These are phyloP conservation scores for Lactarius deliciosus DNA, from an alignment of 768 basidiomycete genomes.

Conservation along the genomic window DNA sequence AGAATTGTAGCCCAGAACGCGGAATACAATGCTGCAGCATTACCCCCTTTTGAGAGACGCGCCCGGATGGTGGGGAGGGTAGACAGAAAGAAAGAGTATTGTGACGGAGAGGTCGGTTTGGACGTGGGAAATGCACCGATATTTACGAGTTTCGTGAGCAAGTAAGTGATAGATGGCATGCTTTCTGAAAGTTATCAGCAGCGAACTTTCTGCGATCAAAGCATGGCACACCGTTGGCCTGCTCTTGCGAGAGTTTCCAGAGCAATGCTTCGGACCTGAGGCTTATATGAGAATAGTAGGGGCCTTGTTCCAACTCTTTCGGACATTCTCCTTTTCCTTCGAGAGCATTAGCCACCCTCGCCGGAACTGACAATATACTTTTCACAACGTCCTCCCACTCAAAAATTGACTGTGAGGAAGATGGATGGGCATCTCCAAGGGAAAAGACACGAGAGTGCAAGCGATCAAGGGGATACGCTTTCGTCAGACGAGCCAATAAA, in stretches of 20 bases:
- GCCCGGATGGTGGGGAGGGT: constrained; percentile 50
- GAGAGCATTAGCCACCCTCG: constrained; percentile 74
- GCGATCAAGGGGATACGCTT: constrained; percentile 67
- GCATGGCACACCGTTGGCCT: constrained; percentile 43
- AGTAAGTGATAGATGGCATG: constrained; percentile 47
- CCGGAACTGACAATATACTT: constrained; percentile 62
- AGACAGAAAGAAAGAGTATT: constrained; percentile 67
- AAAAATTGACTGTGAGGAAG: constrained; percentile 35
- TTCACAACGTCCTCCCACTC: constrained; percentile 79
- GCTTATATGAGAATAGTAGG: constrained; percentile 56
- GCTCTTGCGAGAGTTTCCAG: constrained; percentile 41
- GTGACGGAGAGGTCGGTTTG: constrained; percentile 51
- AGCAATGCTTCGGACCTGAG: constrained; percentile 54
- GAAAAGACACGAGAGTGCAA: constrained; percentile 55
- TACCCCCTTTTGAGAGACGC: constrained; percentile 36
- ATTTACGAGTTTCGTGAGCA: constrained; percentile 66
- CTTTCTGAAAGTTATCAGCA: constrained; percentile 22
- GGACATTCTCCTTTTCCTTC: constrained; percentile 47
- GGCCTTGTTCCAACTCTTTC: constrained; percentile 49
- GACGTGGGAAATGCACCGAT: constrained; percentile 62
- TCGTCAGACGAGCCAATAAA: constrained; percentile 54
- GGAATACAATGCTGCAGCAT: constrained; percentile 41
- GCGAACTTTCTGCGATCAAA: not conserved
- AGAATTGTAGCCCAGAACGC: constrained; percentile 51
- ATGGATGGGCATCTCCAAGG: constrained; percentile 24